These are phyloP conservation scores for Fusarium aywerte DNA, from an alignment of 2,329 filamentous ascomycete species.

Conservation along the genomic window DNA sequence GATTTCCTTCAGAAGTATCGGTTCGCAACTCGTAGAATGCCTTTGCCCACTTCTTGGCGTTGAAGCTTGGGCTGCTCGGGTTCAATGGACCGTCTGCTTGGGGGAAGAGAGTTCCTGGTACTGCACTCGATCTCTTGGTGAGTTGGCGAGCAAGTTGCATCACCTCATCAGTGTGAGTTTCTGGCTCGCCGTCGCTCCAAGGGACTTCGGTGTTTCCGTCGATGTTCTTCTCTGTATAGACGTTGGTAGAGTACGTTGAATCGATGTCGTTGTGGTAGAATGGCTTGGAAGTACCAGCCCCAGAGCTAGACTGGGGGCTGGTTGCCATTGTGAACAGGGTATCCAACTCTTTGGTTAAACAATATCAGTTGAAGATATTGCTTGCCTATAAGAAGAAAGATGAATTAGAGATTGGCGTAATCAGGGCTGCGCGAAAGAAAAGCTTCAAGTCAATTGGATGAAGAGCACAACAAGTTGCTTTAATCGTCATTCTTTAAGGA, in stretches of 20 bases:
- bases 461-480: not conserved
- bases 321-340: constrained; percentile 18
- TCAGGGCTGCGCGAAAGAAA: not conserved
- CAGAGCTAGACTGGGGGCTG: constrained; percentile 12
- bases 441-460: not conserved
- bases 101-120: constrained; percentile 46
- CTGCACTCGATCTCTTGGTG: constrained; percentile 43
- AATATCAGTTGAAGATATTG: accelerated
- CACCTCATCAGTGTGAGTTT: constrained; percentile 34
- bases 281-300: not conserved
- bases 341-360: not conserved
- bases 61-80: constrained; percentile 55
- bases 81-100: constrained; percentile 49
- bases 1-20: constrained; percentile 42
- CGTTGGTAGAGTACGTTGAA: constrained; percentile 33
- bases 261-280: constrained; percentile 13
- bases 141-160: constrained; percentile 46
- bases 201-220: constrained; percentile 7
- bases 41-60: constrained; percentile 57
- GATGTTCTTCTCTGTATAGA: constrained; percentile 31
- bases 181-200: constrained; percentile 5
- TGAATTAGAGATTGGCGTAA: not conserved
- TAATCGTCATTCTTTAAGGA: not conserved
- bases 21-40: constrained; percentile 48
- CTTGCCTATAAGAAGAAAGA: not conserved